These are phyloP conservation scores for Solanum hybrid DNA, from an alignment of 305 asterid genomes.

Conservation along the genomic window DNA sequence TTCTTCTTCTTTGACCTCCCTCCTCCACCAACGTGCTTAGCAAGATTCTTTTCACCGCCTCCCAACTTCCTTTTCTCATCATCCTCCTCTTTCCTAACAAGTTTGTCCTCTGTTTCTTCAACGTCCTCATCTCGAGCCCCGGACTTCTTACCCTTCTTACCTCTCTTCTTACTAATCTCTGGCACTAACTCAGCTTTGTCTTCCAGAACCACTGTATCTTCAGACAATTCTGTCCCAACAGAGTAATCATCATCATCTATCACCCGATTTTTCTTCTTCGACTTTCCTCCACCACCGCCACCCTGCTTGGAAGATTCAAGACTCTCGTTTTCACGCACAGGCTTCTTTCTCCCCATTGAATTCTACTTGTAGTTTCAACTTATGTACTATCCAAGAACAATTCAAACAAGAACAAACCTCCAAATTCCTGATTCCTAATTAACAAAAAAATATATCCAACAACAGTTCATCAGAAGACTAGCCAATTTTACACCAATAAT, in stretches of 20 bases:
- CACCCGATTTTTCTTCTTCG: constrained; percentile 54
- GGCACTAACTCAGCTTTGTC: constrained; percentile 43
- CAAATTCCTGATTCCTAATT: background rate
- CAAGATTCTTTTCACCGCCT: constrained; percentile 9
- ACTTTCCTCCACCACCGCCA: constrained; percentile 52
- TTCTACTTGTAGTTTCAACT: constrained; percentile 19
- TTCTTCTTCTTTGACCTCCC: constrained; percentile 72
- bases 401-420: background rate
- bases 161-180: constrained; percentile 37
- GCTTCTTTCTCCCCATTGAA: constrained; percentile 81
- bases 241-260: constrained; percentile 69
- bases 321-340: constrained; percentile 47
- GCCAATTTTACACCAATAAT: background rate
- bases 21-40: constrained; percentile 32
- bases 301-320: constrained; percentile 20
- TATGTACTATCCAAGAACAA: constrained; percentile 3
- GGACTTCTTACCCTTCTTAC: constrained; percentile 28
- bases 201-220: constrained; percentile 45
- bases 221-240: constrained; percentile 52
- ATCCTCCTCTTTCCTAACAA: background rate
- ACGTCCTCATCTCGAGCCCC: constrained; percentile 32
- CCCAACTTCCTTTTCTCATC: constrained; percentile 16
- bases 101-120: background rate
- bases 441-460: background rate
- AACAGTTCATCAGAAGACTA: background rate